These are phyloP conservation scores for Friedmanniomyces simplex DNA, from an alignment of 495 filamentous ascomycete genomes.

Conservation along the genomic window DNA sequence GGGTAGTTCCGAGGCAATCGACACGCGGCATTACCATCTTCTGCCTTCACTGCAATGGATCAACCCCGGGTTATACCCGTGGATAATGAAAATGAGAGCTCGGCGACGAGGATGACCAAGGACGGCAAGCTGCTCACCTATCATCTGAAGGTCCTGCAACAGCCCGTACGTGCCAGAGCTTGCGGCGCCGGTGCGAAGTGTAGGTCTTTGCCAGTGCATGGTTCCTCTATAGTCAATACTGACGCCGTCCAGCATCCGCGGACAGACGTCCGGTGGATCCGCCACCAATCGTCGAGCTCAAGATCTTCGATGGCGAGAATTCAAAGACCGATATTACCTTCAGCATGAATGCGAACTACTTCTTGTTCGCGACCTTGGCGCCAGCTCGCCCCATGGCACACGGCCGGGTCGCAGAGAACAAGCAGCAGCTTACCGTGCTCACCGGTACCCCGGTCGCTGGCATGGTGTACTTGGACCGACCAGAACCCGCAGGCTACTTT, in stretches of 20 bases:
- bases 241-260: conserved; percentile 57
- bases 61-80: conserved; percentile 31
- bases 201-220: no score
- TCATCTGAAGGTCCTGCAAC: conserved; percentile 76
- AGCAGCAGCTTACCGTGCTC: conserved; percentile 66
- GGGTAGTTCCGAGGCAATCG: neutral
- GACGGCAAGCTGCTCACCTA: conserved; percentile 77
- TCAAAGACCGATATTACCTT: conserved; percentile 73
- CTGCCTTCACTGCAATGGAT: neutral
- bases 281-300: conserved; percentile 89
- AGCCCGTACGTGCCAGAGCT: conserved; percentile 89
- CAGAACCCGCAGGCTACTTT: conserved; percentile 86
- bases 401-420: conserved; percentile 54
- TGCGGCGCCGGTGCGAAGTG: conserved; percentile 94
- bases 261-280: conserved; percentile 95
- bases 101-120: conserved; percentile 56
- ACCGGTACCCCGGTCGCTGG: conserved; percentile 94
- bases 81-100: conserved; percentile 49
- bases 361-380: conserved; percentile 89
- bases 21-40: neutral
- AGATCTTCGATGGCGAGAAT: conserved; percentile 69
- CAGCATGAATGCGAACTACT: conserved; percentile 92
- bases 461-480: conserved; percentile 92
- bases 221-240: conserved; percentile 5
- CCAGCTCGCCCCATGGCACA: conserved; percentile 78